Conservation (phyloP, 2,329 filamentous ascomycete species). For the Pestalotiopsis sp. region DNA sequence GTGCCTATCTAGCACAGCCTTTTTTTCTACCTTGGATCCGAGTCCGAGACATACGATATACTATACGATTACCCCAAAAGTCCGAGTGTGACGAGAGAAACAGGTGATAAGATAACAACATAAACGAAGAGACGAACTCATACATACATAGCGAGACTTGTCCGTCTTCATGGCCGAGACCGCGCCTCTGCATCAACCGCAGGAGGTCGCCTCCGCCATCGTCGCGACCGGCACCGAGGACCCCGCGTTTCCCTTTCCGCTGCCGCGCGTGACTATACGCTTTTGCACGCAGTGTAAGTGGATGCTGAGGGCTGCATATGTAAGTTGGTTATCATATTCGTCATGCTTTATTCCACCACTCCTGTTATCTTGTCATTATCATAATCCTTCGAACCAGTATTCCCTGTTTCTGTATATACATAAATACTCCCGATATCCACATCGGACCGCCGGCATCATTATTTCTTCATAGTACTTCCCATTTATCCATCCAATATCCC, state of each 20-base stretch:
- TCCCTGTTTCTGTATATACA: not conserved
- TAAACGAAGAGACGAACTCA: not conserved
- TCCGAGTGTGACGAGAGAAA: too few species aligned
- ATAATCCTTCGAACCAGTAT: too few species aligned
- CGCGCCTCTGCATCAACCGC: not conserved
- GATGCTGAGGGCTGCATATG: conserved; percentile 86
- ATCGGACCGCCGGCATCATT: too few species aligned
- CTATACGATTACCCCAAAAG: too few species aligned
- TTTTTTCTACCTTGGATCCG: not conserved
- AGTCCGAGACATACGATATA: not conserved
- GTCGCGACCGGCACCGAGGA: conserved; percentile 15
- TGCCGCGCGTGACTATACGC: conserved; percentile 82
- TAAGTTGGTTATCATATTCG: conserved; percentile 44
- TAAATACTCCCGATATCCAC: too few species aligned
- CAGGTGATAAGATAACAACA: not conserved
- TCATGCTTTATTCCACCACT: not conserved
- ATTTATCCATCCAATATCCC: not conserved
- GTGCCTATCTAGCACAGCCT: not conserved
- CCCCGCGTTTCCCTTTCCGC: conserved; percentile 32
- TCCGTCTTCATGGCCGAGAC: conserved; percentile 24
- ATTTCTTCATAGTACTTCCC: too few species aligned
- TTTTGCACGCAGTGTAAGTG: conserved; percentile 95
- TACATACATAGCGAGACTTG: not conserved
- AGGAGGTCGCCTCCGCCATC: conserved; percentile 1
- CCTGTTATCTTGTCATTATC: too few species aligned